Conservation (phyloP, 208 protist species). For the Leishmania braziliensis region DNA sequence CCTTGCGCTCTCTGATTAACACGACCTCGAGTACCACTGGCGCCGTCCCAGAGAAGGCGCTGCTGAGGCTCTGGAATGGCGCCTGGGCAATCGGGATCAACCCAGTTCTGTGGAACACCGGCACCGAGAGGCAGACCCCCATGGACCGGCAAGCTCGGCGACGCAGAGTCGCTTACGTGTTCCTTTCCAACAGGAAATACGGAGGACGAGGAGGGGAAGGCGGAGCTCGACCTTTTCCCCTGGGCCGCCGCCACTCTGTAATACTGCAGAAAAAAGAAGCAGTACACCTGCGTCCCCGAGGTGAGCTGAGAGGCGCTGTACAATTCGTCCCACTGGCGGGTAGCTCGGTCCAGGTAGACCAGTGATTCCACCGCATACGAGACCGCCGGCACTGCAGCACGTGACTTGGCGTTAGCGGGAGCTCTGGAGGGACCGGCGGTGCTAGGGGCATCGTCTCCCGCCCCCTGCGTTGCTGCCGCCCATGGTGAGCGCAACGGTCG, state of each 20-base stretch:
- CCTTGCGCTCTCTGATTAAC: background rate
- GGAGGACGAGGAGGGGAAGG: background rate
- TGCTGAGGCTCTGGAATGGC: slow-evolving; percentile 30
- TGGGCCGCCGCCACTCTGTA: background rate
- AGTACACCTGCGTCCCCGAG: slow-evolving; percentile 61
- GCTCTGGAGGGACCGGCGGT: background rate
- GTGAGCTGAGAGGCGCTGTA: slow-evolving; percentile 63
- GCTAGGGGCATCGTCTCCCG: background rate
- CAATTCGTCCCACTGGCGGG: slow-evolving; percentile 49
- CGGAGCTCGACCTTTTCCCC: background rate
- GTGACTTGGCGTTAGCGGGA: background rate
- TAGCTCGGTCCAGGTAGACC: slow-evolving; percentile 42
- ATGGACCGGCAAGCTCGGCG: background rate
- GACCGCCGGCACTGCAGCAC: background rate
- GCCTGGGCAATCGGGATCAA: slow-evolving; percentile 8
- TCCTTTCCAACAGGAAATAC: background rate
- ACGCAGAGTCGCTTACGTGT: background rate
- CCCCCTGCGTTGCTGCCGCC: background rate
- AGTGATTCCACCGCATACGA: slow-evolving; percentile 43
- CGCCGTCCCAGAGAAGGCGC: slow-evolving; percentile 25
- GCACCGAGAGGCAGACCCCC: slow-evolving; percentile 1
- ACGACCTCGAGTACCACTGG: background rate
- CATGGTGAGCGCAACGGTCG: slow-evolving; percentile 8
- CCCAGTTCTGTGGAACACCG: slow-evolving; percentile 11
- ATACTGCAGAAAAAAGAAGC: slow-evolving; percentile 34